Base-by-base conservation (phyloP, 129 eudicot species). In the Kitagawia praeruptora region DNA sequence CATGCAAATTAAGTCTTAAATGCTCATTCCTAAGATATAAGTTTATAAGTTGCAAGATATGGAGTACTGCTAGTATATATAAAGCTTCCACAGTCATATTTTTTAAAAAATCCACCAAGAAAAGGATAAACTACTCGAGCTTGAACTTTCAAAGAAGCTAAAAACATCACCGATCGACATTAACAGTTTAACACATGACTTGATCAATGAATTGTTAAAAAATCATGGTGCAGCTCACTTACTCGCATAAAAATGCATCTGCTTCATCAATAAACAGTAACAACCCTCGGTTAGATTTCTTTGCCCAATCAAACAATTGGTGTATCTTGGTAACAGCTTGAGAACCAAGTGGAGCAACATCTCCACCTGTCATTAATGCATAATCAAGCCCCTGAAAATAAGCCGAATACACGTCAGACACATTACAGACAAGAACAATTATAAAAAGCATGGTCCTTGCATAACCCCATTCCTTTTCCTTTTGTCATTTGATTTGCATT, bases 331-430 rank as follows among this genome's bases (percentile, higher is more conserved):
- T 96, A 72, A 96, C 99, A 82, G 99, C 99, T 78, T 96, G 99
- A 53, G 99, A 76, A n/a, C 99, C 99, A 45, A 96, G 87, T 15
- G 99, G 99, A 47, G 99, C 99, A 81, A 96, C 99, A 82, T 96
- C 99, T 81, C 99, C 99, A 83, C 99, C 99, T 1, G 99, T 96
- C 99, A 96, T 96, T 82, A 96, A 80, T 81, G 99, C 99, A 83
- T 96, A 96, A 85, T 96, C 99, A 82, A 96, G 97, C 12, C 99
- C 99, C 99, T 96, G 85, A 40, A n/a, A 49, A 71, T 16, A 82
- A 25, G 41, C 23, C 41, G 48, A 44, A 80, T 70, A 45, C 75
- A 48, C 23, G 34, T 61, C 58, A 78, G 81, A 77, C 6, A 63
- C 47, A 80, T 38, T 63, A 72, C 44, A 41, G 8, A 49, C 44